Evolutionary conservation across 148 eudicot genomes (phyloP).

Genomic region (Hydrangea macrophylla): DNA sequence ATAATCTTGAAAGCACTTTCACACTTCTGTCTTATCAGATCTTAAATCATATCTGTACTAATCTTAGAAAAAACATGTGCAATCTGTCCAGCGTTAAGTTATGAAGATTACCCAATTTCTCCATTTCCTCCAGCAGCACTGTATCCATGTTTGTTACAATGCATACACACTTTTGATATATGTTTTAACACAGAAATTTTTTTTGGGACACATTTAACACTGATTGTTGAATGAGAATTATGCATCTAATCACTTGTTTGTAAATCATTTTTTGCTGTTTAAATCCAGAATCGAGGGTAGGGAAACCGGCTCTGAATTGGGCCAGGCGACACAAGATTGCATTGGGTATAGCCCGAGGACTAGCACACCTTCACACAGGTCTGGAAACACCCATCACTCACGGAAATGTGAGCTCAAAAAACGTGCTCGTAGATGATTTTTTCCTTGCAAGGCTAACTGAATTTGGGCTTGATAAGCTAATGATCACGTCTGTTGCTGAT

Average conservation of each 20-base stretch:
- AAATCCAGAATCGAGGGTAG: slow-evolving; percentile 66
- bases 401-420: slow-evolving; percentile 76
- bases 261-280: slow-evolving; percentile 12
- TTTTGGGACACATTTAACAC: too few species aligned
- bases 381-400: slow-evolving; percentile 80
- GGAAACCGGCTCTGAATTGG: slow-evolving; percentile 86
- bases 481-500: slow-evolving; percentile 74
- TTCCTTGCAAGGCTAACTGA: slow-evolving; percentile 82
- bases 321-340: slow-evolving; percentile 92
- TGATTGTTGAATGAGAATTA: neutral
- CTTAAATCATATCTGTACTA: too few species aligned
- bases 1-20: too few species aligned
- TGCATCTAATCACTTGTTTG: neutral
- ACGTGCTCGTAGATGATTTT: slow-evolving; percentile 80
- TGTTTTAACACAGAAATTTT: too few species aligned
- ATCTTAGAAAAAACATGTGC: too few species aligned
- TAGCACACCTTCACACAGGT: slow-evolving; percentile 75
- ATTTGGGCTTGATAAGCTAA: slow-evolving; percentile 78
- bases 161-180: neutral
- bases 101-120: too few species aligned
- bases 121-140: too few species aligned
- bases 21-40: too few species aligned
- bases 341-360: slow-evolving; percentile 79
- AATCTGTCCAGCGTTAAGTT: too few species aligned
- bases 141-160: too few species aligned